phyloP scores from a whole-genome alignment of 805 yeast genomes.

The Candida ortonii region DNA sequence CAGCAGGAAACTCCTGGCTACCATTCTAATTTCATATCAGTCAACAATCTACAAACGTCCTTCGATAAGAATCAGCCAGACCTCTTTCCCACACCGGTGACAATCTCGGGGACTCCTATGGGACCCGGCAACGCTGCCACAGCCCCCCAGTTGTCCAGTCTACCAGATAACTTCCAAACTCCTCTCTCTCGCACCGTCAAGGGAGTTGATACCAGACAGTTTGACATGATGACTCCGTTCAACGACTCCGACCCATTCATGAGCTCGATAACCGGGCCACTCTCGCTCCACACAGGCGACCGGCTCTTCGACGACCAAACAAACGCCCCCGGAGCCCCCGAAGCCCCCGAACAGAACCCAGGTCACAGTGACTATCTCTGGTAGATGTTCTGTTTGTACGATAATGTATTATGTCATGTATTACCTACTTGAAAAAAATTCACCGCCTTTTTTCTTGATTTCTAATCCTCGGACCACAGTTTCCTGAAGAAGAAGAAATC shows the following conservation, averaged over 20 bases:
- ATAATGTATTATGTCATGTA: no score
- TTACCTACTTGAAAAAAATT: no score
- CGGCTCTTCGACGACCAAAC: slow-evolving; percentile 2
- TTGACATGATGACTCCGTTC: slow-evolving; percentile 8
- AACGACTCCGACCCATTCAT: slow-evolving; percentile 11
- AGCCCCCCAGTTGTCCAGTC: no score
- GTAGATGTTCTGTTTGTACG: not conserved
- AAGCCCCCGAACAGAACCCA: no score
- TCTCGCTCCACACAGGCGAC: slow-evolving; percentile 4
- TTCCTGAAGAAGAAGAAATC: no score
- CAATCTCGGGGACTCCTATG: no score
- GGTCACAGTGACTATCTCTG: slow-evolving; percentile 3
- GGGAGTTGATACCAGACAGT: slow-evolving; percentile 1
- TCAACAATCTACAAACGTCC: not conserved
- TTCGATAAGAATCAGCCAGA: not conserved
- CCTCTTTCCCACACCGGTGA: slow-evolving; percentile 1
- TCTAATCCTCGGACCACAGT: no score
- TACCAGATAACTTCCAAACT: slow-evolving; percentile 4
- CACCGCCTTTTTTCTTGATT: no score
- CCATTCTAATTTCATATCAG: no score
- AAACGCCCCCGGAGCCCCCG: no score
- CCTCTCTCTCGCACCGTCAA: slow-evolving; percentile 1
- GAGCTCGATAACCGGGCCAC: slow-evolving; percentile 4
- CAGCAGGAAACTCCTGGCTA: no score
- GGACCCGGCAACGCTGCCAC: no score